phyloP scores from a whole-genome alignment of 2,329 filamentous ascomycete genomes.

The Fusarium siculi region DNA sequence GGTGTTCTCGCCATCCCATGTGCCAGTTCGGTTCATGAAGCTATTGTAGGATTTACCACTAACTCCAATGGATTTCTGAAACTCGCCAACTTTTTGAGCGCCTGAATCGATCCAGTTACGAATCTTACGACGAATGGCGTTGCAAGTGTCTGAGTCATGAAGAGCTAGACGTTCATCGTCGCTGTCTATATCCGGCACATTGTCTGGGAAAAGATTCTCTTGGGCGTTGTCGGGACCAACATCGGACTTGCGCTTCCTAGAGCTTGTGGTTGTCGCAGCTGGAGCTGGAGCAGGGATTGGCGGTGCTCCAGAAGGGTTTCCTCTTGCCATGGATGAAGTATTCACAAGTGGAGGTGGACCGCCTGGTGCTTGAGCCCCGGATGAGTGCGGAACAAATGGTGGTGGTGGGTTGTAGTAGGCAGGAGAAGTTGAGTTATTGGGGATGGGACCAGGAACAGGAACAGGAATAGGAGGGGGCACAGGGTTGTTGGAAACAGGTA shows the following conservation, averaged over 20 bases:
- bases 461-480: background rate
- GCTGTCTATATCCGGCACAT: conserved; percentile 32
- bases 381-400: conserved; percentile 17
- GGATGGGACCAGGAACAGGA: background rate
- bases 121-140: conserved; percentile 40
- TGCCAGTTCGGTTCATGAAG: conserved; percentile 62
- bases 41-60: conserved; percentile 52
- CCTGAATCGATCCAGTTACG: conserved; percentile 40
- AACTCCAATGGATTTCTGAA: conserved; percentile 54
- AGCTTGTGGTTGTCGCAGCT: conserved; percentile 1
- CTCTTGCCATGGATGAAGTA: background rate
- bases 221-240: conserved; percentile 5
- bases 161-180: conserved; percentile 29
- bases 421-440: background rate
- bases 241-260: conserved; percentile 42
- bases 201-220: conserved; percentile 36
- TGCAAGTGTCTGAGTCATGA: conserved; percentile 37
- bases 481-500: background rate
- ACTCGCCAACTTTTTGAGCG: conserved; percentile 54
- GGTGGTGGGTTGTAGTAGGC: conserved; percentile 16
- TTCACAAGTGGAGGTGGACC: background rate
- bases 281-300: background rate
- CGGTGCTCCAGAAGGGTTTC: background rate
- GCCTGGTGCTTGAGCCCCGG: background rate
- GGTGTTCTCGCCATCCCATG: conserved; percentile 49